These are phyloP conservation scores for Lepidium africanum DNA, from an alignment of 345 rosid genomes.

Conservation along the genomic window DNA sequence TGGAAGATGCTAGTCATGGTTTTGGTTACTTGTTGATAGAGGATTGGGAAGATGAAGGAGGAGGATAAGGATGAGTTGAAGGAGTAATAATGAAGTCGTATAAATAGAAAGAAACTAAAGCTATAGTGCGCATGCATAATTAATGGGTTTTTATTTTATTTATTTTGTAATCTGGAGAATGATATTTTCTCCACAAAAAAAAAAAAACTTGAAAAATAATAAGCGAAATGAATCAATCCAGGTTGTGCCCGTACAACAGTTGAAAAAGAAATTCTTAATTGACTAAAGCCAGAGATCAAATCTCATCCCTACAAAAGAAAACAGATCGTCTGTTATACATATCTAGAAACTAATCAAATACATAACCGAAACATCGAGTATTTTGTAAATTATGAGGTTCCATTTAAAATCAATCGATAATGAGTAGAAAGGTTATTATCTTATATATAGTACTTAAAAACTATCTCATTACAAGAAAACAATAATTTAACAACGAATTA, in stretches of 20 bases:
- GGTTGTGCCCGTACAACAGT: background rate
- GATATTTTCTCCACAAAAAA: no score
- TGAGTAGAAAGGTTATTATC: no score
- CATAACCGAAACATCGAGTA: no score
- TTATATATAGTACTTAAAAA: no score
- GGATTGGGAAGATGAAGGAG: background rate
- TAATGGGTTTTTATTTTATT: background rate
- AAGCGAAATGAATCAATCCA: no score
- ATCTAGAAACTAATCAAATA: background rate
- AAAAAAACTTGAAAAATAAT: no score
- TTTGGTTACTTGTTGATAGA: background rate
- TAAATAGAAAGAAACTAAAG: background rate
- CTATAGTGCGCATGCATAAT: background rate
- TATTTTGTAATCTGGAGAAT: no score
- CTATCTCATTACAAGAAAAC: no score
- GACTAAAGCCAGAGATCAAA: background rate
- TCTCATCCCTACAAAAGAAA: background rate
- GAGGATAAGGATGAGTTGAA: conserved; percentile 2
- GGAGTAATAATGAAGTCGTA: background rate
- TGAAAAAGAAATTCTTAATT: no score
- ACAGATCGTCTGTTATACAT: background rate
- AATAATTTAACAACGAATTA: no score
- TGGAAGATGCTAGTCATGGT: conserved; percentile 38
- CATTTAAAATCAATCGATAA: no score
- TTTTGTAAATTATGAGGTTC: no score